phyloP scores from a whole-genome alignment of 78 protist species.

The Chrysochromulina tobinii region DNA sequence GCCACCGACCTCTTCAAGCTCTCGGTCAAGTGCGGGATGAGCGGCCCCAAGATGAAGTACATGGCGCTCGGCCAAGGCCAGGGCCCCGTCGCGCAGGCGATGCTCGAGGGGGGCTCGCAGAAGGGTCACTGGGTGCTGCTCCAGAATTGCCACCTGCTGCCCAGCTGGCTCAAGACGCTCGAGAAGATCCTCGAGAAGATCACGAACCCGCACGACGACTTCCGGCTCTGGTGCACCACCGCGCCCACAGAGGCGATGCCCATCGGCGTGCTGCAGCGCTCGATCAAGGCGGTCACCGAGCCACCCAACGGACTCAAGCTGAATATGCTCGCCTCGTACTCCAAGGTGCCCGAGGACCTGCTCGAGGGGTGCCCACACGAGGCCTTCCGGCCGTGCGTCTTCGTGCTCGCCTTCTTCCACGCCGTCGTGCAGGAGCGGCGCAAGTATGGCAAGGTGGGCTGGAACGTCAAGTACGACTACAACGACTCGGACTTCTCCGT shows the following conservation, averaged over 20 bases:
- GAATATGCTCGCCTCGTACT: conserved; percentile 75
- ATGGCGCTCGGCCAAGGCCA: conserved; percentile 90
- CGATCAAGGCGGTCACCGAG: conserved; percentile 94
- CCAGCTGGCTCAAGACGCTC: conserved; percentile 79
- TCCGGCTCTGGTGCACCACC: conserved; percentile 94
- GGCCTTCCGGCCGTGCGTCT: conserved; percentile 82
- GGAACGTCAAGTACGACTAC: conserved; percentile 91
- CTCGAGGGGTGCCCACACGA: conserved; percentile 72
- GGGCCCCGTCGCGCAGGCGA: conserved; percentile 67
- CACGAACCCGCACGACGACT: conserved; percentile 71
- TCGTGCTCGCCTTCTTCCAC: conserved; percentile 90
- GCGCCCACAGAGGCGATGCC: conserved; percentile 90
- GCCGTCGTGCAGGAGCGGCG: conserved; percentile 94
- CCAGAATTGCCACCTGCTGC: conserved; percentile 89
- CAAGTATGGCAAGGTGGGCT: conserved; percentile 93
- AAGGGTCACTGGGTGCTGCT: conserved; percentile 94
- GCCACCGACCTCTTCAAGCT: conserved; percentile 80
- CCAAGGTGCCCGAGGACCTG: conserved; percentile 60
- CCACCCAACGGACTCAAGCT: conserved; percentile 92
- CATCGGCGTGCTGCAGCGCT: conserved; percentile 88
- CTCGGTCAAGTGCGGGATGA: conserved; percentile 68
- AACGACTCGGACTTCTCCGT: conserved; percentile 88
- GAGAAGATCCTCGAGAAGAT: conserved; percentile 81
- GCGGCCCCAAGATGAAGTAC: conserved; percentile 50
- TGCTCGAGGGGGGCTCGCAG: conserved; percentile 72